Base-by-base conservation (phyloP, 2,329 filamentous ascomycete species). In the Phyllosticta citriasiana region DNA sequence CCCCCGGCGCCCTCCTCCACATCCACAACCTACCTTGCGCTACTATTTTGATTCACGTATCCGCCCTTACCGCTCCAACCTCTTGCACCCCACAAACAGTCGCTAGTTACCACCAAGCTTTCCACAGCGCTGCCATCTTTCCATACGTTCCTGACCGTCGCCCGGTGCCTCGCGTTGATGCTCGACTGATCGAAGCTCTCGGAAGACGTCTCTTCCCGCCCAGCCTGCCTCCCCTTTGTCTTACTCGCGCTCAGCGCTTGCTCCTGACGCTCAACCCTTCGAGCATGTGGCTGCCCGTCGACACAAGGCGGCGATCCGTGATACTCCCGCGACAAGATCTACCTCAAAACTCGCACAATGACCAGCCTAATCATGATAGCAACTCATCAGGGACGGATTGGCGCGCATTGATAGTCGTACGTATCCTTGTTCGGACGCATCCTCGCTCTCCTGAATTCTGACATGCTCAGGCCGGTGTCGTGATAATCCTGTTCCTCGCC, bases 161-260 rank as follows among this genome's bases (percentile, higher is more conserved):
- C 40, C 40, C n/a, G 27, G 40, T n/a, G 40, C 40, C 40, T 47
- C 40, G 40, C 58, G 58, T 56, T 52, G 35, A 60, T 60, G 58
- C 58, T 56, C 35, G 58, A 60, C 58, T 60, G 58, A 60, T 60
- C 57, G 57, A 26, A 40, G 14, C 57, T 19, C 52, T 52, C 57
- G 57, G 57, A 60, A 55, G 57, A 35, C 50, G 40, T 54, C 55
- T 55, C 58, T 60, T 60, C 58, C 58, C 58, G 58, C 58, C 25
- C 53, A 60, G 55, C 52, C 57, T 54, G 53, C 53, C 58, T 60
- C 58, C 35, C 40, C 58, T 53, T 52, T n/a, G 40, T 47, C 40
- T 47, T 47, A 47, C 40, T 47, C 40, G 40, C 40, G 40, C 40
- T n/a, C 22, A n/a, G 53, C 58, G 25, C 35, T 56, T 47, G 58